These are phyloP conservation scores for Echinochloa phyllopogon DNA, from an alignment of 176 grass and related monocot genomes.

Conservation along the genomic window DNA sequence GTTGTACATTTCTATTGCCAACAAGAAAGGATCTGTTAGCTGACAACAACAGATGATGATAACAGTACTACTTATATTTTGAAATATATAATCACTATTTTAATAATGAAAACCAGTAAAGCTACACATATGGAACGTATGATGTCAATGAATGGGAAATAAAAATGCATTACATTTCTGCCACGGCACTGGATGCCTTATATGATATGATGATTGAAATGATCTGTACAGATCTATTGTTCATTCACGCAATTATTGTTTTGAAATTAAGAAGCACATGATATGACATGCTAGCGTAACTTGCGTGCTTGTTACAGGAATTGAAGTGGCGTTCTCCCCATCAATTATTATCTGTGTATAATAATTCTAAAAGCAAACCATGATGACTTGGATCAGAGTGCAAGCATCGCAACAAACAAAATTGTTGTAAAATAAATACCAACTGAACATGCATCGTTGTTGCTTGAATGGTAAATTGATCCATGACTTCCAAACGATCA, in stretches of 20 bases:
- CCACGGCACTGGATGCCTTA: not conserved
- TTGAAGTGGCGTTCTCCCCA: not conserved
- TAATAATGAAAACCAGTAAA: constrained; percentile 1
- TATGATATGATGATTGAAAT: not conserved
- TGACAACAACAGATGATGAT: constrained; percentile 19
- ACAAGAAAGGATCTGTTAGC: not conserved
- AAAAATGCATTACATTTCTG: constrained; percentile 14
- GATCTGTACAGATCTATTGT: constrained; percentile 16
- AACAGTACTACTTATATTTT: not conserved
- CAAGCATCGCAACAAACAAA: constrained; percentile 28
- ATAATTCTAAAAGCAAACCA: constrained; percentile 13
- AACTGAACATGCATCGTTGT: constrained; percentile 25
- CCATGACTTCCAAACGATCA: constrained; percentile 26
- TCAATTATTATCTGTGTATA: constrained; percentile 23
- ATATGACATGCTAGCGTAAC: constrained; percentile 29
- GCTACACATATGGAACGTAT: constrained; percentile 5
- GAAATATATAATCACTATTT: not conserved
- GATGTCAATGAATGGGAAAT: not conserved
- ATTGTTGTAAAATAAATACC: constrained; percentile 28
- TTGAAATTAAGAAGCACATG: constrained; percentile 23
- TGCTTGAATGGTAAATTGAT: constrained; percentile 33
- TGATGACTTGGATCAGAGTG: not conserved
- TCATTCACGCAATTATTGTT: constrained; percentile 1
- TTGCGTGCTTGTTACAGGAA: constrained; percentile 33
- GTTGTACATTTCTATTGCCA: not conserved